These are phyloP conservation scores for Cicer pinnatifidum DNA, from an alignment of 306 rosid genomes.

Conservation along the genomic window DNA sequence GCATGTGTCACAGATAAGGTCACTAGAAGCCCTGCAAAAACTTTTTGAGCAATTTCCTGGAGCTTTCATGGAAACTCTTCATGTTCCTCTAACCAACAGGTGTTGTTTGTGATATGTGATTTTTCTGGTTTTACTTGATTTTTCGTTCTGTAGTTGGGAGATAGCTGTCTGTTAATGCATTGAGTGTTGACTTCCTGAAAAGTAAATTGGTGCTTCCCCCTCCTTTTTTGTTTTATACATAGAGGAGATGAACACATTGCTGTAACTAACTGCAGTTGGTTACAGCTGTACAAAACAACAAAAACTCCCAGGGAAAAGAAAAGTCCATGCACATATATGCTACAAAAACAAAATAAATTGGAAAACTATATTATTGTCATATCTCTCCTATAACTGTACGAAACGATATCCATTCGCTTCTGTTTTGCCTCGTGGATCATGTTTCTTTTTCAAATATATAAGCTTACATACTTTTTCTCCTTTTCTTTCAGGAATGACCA, in stretches of 20 bases:
- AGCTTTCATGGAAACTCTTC: constrained; percentile 82
- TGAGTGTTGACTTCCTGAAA: neutral
- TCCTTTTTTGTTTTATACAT: neutral
- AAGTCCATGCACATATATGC: neutral
- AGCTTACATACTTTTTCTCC: constrained; percentile 10
- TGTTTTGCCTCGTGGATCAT: constrained; percentile 6
- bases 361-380: neutral
- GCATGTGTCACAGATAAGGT: constrained; percentile 72
- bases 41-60: constrained; percentile 90
- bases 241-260: neutral
- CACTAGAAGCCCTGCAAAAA: constrained; percentile 82
- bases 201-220: neutral
- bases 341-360: neutral
- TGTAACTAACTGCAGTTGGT: neutral
- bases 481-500: constrained; percentile 60
- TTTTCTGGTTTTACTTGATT: constrained; percentile 6
- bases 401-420: neutral
- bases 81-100: constrained; percentile 69
- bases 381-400: constrained; percentile 5
- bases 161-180: neutral
- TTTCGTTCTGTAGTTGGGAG: constrained; percentile 26
- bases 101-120: constrained; percentile 31
- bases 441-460: neutral
- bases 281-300: neutral
- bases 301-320: neutral